These are phyloP conservation scores for Chamaenerion angustifolium DNA, from an alignment of 345 rosid genomes.

Conservation along the genomic window DNA sequence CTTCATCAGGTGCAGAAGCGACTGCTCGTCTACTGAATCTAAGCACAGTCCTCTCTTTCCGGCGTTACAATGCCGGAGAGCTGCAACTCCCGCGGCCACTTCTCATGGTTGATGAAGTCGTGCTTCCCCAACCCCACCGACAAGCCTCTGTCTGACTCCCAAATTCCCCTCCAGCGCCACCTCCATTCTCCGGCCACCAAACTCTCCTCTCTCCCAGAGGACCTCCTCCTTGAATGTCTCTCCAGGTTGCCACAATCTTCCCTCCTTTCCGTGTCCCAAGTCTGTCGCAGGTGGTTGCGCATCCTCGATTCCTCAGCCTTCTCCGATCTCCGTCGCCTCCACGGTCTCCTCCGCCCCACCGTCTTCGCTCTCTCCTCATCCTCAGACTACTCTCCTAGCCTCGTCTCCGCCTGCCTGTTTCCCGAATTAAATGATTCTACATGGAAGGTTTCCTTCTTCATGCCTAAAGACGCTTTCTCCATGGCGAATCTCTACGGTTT, in stretches of 20 bases:
- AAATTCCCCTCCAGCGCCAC: conserved; percentile 10
- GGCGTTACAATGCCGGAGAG: conserved; percentile 37
- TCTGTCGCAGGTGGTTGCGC: conserved; percentile 80
- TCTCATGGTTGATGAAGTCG: conserved; percentile 86
- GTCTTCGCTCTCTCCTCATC: conserved; percentile 49
- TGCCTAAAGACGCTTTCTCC: conserved; percentile 9
- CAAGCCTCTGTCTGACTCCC: conserved; percentile 14
- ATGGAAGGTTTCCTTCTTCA: conserved; percentile 24
- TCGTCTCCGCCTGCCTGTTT: conserved; percentile 36
- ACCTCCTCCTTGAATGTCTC: conserved; percentile 69
- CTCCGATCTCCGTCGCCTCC: conserved; percentile 49
- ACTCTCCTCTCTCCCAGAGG: conserved; percentile 59
- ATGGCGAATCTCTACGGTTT: conserved; percentile 14
- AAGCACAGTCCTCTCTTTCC: not conserved
- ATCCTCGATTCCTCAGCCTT: conserved; percentile 56
- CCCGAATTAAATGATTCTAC: conserved; percentile 2
- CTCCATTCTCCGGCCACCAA: conserved; percentile 9
- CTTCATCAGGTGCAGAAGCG: no score
- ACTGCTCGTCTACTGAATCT: no score
- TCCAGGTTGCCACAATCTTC: conserved; percentile 56
- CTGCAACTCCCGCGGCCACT: conserved; percentile 73
- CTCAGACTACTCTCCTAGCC: conserved; percentile 14
- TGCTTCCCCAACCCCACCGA: conserved; percentile 51
- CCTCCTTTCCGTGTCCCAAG: conserved; percentile 46
- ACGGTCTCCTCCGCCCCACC: conserved; percentile 32